Conservation (phyloP, 208 protist species). For the Spongospora subterranea region DNA sequence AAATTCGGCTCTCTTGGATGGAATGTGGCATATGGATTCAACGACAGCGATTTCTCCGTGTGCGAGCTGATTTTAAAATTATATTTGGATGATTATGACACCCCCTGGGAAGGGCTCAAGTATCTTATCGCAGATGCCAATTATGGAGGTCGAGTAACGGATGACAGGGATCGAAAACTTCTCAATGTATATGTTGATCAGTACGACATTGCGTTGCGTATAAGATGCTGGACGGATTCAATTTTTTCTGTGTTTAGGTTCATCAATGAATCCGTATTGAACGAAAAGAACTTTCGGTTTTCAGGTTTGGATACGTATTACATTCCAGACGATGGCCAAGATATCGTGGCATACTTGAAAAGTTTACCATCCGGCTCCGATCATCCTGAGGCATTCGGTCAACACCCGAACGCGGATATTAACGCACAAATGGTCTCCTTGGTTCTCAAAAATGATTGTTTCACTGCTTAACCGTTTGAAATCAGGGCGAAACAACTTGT, state of each 20-base stretch:
- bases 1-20: slow-evolving; percentile 98
- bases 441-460: background rate
- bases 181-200: slow-evolving; percentile 95
- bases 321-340: slow-evolving; percentile 78
- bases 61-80: slow-evolving; percentile 68
- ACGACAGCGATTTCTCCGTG: slow-evolving; percentile 93
- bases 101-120: slow-evolving; percentile 93
- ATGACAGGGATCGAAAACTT: slow-evolving; percentile 94
- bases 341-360: slow-evolving; percentile 78
- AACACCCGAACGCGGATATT: slow-evolving; percentile 97
- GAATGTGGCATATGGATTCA: slow-evolving; percentile 98
- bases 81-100: slow-evolving; percentile 78
- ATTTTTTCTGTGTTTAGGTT: background rate
- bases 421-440: slow-evolving; percentile 84
- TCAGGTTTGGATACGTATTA: slow-evolving; percentile 76
- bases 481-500: slow-evolving; percentile 79
- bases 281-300: slow-evolving; percentile 84
- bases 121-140: slow-evolving; percentile 96
- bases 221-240: background rate
- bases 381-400: slow-evolving; percentile 94
- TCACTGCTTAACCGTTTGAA: background rate
- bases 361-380: slow-evolving; percentile 87
- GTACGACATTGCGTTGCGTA: slow-evolving; percentile 80
- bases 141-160: slow-evolving; percentile 97
- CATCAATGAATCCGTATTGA: slow-evolving; percentile 76